Base-by-base conservation (phyloP, 495 filamentous ascomycete genomes). In the Penicillium atrosanguineum region DNA sequence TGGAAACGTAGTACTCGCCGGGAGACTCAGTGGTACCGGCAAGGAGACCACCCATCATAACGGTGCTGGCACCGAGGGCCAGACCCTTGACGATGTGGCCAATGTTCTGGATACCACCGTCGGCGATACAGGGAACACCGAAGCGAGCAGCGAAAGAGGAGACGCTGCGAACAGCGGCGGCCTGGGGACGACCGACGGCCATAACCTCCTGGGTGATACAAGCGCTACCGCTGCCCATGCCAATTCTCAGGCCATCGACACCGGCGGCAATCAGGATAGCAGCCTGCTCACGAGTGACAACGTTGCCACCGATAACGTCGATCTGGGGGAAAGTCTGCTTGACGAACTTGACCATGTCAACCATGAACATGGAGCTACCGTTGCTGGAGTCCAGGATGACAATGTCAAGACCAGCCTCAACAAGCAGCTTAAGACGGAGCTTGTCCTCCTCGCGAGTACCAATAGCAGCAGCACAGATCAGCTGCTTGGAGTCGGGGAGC, bases 191-290 rank as follows among this genome's bases (percentile, higher is more conserved):
- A 36, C 94, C 94, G 39, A 97, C 91, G 48, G 94, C 94, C 94
- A 99, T 99, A 64, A 99, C 94, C 76, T 99, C 94, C 75, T 99
- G 94, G 43, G 94, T 99, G 65, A 99, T 99, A 76, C 94, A 99
- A 64, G 94, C 94, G 61, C 88, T 94, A 63, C 94, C 94, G 68
- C 89, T 93, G 61, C 94, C 94, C 94, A 99, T 99, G 69, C 94
- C 94, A 72, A 99, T 99, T 65, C 94, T 88, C 58, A 99, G 86
- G 60, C 92, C 94, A 72, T 99, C 94, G 53, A 87, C 92, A 64
- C 94, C 94, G 45, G 94, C 94, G 48, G 89, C 91, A 65, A 99
- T 97, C 55, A 99, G 74, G 55, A 81, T 69, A 31, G 94, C 94
- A 59, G 94, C 94, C 75, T 99, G 94, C 59, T 96, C 91, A 26